Evolutionary conservation across 495 filamentous ascomycete genomes (phyloP).

Genomic region (Penicillium herquei): DNA sequence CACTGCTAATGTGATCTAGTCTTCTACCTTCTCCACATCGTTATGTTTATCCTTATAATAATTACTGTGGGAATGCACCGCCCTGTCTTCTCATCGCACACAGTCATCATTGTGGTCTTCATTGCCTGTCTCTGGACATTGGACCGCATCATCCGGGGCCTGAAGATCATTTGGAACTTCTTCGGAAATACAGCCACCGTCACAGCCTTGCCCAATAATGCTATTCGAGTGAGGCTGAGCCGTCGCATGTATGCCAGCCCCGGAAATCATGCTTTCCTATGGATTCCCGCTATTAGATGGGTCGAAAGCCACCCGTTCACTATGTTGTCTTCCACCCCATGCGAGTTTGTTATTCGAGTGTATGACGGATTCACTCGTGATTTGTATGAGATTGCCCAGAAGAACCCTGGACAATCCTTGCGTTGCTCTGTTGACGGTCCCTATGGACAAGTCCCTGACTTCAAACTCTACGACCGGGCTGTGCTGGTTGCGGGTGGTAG

Average conservation of each 20-base stretch:
- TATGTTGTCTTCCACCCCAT: constrained; percentile 41
- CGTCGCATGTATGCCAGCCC: constrained; percentile 38
- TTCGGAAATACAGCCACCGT: constrained; percentile 51
- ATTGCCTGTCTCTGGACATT: constrained; percentile 47
- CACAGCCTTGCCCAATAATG: constrained; percentile 53
- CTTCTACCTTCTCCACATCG: constrained; percentile 57
- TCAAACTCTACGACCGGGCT: constrained; percentile 54
- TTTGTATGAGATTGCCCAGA: constrained; percentile 47
- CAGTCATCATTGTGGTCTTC: constrained; percentile 45
- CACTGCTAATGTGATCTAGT: constrained; percentile 10
- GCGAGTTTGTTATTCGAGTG: constrained; percentile 56
- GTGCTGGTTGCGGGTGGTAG: constrained; percentile 59
- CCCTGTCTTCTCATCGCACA: constrained; percentile 37
- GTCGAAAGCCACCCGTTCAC: constrained; percentile 64
- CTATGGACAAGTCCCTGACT: constrained; percentile 57
- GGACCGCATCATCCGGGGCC: constrained; percentile 53
- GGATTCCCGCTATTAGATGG: constrained; percentile 53
- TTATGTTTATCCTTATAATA: constrained; percentile 50
- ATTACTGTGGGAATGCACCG: constrained; percentile 54
- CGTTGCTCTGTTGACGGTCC: constrained; percentile 56
- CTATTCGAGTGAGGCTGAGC: constrained; percentile 53
- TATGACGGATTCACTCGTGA: constrained; percentile 58
- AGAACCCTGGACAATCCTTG: constrained; percentile 42
- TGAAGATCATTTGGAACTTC: constrained; percentile 48
- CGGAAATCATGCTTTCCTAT: constrained; percentile 61